These are phyloP conservation scores for Syzygium jambos DNA, from an alignment of 345 rosid species.

Conservation along the genomic window DNA sequence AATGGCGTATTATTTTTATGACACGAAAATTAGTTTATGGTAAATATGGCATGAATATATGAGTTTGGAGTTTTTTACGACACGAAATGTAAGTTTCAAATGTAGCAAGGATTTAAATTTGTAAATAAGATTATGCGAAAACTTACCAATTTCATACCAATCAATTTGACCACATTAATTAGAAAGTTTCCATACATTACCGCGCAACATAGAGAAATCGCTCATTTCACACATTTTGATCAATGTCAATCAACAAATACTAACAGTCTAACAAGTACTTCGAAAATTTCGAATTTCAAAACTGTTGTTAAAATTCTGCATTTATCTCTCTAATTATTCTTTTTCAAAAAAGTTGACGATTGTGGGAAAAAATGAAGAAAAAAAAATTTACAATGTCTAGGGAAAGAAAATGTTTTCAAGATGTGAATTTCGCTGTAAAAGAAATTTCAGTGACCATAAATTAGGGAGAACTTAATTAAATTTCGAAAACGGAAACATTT, in stretches of 20 bases:
- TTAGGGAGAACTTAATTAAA: background rate
- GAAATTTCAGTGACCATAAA: background rate
- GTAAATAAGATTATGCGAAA: background rate
- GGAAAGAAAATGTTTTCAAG: background rate
- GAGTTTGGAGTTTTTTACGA: background rate
- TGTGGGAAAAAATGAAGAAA: background rate
- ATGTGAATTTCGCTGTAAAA: background rate
- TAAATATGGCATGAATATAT: rapidly evolving
- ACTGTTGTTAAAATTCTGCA: background rate
- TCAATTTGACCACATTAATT: background rate
- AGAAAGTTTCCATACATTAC: background rate
- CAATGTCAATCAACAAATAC: background rate
- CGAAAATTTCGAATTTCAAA: background rate
- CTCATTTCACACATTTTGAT: background rate
- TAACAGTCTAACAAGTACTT: background rate
- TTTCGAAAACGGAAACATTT: background rate
- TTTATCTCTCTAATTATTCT: background rate
- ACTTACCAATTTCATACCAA: background rate
- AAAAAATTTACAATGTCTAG: background rate
- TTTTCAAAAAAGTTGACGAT: no score
- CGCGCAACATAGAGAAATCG: rapidly evolving
- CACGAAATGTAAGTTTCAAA: background rate
- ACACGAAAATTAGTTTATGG: rapidly evolving
- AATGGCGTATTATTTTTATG: rapidly evolving
- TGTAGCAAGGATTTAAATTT: background rate